phyloP scores from a whole-genome alignment of 345 rosid species.

The Nephelium lappaceum region DNA sequence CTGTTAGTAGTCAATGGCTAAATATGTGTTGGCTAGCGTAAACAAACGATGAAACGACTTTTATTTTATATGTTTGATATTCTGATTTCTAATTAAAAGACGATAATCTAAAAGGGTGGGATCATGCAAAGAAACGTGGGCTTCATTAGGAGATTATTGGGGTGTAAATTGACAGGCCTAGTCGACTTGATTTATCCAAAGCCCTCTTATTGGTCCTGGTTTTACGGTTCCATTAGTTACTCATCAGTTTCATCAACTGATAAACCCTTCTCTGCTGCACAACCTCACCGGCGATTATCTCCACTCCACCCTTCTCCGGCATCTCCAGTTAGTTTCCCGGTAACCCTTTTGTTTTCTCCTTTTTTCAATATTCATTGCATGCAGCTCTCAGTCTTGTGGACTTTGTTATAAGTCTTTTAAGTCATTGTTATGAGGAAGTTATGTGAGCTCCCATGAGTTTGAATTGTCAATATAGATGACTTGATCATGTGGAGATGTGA shows the following conservation, averaged over 20 bases:
- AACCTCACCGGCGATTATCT: background rate
- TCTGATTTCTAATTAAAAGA: too few relatives aligned
- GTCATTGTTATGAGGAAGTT: background rate
- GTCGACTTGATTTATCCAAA: too few relatives aligned
- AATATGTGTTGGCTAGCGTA: too few relatives aligned
- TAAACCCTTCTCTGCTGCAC: background rate
- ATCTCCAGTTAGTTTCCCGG: background rate
- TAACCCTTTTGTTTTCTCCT: background rate
- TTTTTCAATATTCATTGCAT: background rate
- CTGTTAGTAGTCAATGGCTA: too few relatives aligned
- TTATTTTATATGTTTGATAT: too few relatives aligned
- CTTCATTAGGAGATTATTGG: too few relatives aligned
- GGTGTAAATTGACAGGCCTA: too few relatives aligned
- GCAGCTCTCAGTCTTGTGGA: background rate
- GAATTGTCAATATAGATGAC: background rate
- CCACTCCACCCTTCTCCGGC: background rate
- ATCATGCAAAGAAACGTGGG: too few relatives aligned
- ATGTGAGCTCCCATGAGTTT: background rate
- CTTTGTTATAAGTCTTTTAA: background rate
- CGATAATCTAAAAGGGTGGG: too few relatives aligned
- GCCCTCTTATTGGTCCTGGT: too few relatives aligned
- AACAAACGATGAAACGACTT: too few relatives aligned
- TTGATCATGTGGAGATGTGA: background rate
- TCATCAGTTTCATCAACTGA: background rate
- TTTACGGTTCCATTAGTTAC: background rate